Evolutionary conservation across 2,329 filamentous ascomycete genomes (phyloP), one percentile per base, ranked within the genome.

Genomic region (Hymenoscyphus scutula): DNA sequence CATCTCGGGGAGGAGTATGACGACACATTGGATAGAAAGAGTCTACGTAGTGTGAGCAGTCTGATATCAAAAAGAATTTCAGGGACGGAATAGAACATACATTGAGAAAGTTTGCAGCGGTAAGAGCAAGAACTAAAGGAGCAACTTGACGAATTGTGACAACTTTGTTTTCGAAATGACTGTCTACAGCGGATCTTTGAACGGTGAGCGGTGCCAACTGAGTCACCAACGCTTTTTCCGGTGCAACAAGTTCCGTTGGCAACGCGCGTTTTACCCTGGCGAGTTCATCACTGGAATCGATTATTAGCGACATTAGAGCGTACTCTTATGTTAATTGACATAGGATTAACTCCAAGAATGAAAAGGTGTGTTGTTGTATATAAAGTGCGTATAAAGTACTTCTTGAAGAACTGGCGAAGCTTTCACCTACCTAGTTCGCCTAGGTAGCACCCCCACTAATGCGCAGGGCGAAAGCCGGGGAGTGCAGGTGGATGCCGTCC

Each of bases 11-110:
- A 73, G 76, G 57, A 87, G 82, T 64, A 88, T 87, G 62, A 88
- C 83, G 3, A 84, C 80, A 1, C 82, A 78, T 70, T 88, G 85
- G 2, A 81, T 78, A 1, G 82, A 83, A 56, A 87, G 76, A 1
- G 81, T 85, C 84, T 83, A 30, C 37, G 7, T 32, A n/a, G 55
- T 29, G 58, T 55, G 34, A 51, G 38, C 15, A 11, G 32, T 19
- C 29, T 5, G 38, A 25, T 5, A 5, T 3, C 3, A 41, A 19
- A 30, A 48, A 1, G 0, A 3, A n/a, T 15, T 38, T 29, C 4
- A 17, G 8, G 13, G n/a, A 32, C n/a, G 19, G 32, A 13, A 38
- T 51, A 34, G 45, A 23, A 62, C 63, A 62, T 60, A 70, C 70
- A 59, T 67, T 68, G 10, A 72, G 58, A 58, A 72, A 72, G 11